Evolutionary conservation across 768 basidiomycete species (phyloP).

Genomic region (Pleurotus platypus): DNA sequence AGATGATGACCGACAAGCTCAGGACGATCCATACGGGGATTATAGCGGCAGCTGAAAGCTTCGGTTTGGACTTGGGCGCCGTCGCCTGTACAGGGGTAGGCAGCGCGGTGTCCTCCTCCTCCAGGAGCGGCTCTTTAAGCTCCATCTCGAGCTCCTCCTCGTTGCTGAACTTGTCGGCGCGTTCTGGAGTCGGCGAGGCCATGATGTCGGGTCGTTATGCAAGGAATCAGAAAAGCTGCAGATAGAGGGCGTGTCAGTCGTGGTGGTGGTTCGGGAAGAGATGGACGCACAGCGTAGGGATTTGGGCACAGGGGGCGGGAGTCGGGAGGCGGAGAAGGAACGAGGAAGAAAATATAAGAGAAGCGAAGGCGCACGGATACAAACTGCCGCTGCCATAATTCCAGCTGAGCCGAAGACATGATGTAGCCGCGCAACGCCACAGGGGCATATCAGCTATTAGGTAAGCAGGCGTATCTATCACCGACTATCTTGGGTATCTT

Average conservation of each 20-base stretch:
- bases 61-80: constrained; percentile 36
- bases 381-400: not conserved
- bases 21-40: constrained; percentile 94
- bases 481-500: not conserved
- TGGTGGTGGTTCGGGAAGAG: not conserved
- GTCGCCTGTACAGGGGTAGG: constrained; percentile 56
- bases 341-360: not conserved
- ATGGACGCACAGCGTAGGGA: not conserved
- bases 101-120: constrained; percentile 25
- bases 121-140: constrained; percentile 4
- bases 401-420: not conserved
- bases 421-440: no score
- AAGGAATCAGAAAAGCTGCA: constrained; percentile 1
- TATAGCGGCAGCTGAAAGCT: constrained; percentile 63
- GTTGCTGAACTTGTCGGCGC: constrained; percentile 8
- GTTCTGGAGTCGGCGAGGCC: constrained; percentile 1
- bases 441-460: not conserved
- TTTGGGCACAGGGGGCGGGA: not conserved
- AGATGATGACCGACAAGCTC: constrained; percentile 88
- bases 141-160: constrained; percentile 12
- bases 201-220: not conserved
- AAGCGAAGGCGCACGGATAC: not conserved
- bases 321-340: not conserved
- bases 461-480: not conserved
- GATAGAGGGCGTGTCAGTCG: not conserved